Evolutionary conservation across 768 basidiomycete genomes (phyloP).

Genomic region (Naematelia aurantialba): DNA sequence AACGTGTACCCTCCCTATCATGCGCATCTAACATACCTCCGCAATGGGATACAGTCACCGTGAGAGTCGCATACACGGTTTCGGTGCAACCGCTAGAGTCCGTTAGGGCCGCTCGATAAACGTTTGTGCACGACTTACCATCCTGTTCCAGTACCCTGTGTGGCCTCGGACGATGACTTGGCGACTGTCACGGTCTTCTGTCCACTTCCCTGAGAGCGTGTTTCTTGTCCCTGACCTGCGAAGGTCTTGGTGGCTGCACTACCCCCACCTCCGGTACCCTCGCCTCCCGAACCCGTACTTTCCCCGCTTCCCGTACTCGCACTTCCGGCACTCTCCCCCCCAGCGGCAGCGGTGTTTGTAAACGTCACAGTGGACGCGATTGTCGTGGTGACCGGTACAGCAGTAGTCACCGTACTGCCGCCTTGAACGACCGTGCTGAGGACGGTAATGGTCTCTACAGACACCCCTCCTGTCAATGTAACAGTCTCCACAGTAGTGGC

Average conservation of each 20-base stretch:
- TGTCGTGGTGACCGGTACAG: conserved; percentile 13
- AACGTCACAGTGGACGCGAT: neutral
- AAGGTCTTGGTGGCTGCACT: conserved; percentile 4
- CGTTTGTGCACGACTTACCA: too few species aligned
- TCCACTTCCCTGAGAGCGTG: too few species aligned
- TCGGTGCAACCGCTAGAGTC: neutral
- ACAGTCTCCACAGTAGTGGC: conserved; percentile 3
- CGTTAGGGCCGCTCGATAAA: neutral
- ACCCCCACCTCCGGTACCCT: conserved; percentile 8
- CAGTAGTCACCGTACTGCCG: conserved; percentile 7
- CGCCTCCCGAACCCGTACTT: neutral
- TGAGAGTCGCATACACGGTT: neutral
- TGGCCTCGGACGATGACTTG: neutral
- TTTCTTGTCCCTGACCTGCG: too few species aligned
- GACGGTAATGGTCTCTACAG: neutral
- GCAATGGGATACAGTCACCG: neutral
- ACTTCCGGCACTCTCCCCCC: neutral
- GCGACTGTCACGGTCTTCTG: neutral
- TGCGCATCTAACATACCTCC: neutral
- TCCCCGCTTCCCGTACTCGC: conserved; percentile 6
- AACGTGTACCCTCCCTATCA: neutral
- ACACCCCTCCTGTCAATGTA: conserved; percentile 1
- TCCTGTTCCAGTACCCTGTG: neutral
- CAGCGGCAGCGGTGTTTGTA: neutral
- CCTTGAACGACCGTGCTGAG: conserved; percentile 13